Base-by-base conservation (phyloP, 352 stramenopile genomes). In the Peronospora belbahrii region DNA sequence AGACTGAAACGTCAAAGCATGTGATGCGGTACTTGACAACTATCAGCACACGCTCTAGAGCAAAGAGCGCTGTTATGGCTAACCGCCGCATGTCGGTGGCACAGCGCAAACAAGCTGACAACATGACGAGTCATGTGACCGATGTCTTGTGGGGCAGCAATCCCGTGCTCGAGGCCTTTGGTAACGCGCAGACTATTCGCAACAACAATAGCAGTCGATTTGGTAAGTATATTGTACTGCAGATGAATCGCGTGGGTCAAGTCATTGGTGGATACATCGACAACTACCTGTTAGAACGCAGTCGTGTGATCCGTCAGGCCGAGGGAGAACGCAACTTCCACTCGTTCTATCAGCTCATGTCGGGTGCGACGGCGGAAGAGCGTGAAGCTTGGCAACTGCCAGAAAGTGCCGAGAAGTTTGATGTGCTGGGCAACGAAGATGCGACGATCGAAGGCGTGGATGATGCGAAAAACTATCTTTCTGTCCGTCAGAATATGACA, bases 1-100 rank as follows among this genome's bases (percentile, higher is more conserved):
- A 97, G 74, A 97, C 92, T 0, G 90, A 97, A 58, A 97, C 89
- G 32, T 96, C 94, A 53, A 98, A 98, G 72, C 92, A 97, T 72
- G 85, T 97, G 13, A 92, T 98, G 79, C 82, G 91, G 30, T 97
- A 97, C 60, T 71, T 98, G 19, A 94, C 90, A 19, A 85, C 75
- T 48, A 77, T 92, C 57, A 83, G 68, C 33, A 88, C 75, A 39
- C 72, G 77, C 52, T 77, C 57, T 22, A 62, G 78, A 25, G 70
- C 73, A 52, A 82, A 82, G 58, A 82, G 62, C 37, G 73, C 73
- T 0, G 76, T 83, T 33, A 84, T 88, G 30, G 76, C 76, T 6
- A 85, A 83, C 44, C 78, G 78, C 37, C 74, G 75, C 52, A 82
- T 89, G 73, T 89, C 78, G 42, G 59, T 86, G 38, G 74, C 66